phyloP scores from a whole-genome alignment of 306 rosid genomes.

The Calophaca sinica region DNA sequence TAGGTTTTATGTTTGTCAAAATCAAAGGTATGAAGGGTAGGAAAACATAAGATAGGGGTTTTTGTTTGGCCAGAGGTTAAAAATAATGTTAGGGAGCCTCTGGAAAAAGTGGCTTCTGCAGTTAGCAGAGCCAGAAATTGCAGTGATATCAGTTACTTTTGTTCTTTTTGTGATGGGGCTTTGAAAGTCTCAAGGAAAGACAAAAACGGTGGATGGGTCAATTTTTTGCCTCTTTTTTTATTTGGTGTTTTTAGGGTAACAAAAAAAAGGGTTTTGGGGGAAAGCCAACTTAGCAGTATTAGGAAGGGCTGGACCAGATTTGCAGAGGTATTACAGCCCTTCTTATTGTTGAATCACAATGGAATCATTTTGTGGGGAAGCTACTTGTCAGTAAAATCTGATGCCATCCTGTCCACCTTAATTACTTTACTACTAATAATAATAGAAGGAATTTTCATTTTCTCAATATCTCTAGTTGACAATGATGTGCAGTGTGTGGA shows the following conservation, averaged over 20 bases:
- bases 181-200: conserved; percentile 8
- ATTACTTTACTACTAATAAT: conserved; percentile 37
- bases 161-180: conserved; percentile 46
- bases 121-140: conserved; percentile 31
- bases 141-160: conserved; percentile 48
- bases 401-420: conserved; percentile 51
- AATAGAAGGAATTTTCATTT: conserved; percentile 35
- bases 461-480: neutral
- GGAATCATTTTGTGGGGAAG: conserved; percentile 48
- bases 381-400: conserved; percentile 36
- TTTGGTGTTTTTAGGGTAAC: conserved; percentile 40
- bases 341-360: conserved; percentile 9
- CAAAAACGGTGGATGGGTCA: conserved; percentile 47
- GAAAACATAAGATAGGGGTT: neutral
- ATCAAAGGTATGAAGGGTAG: neutral
- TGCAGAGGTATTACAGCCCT: conserved; percentile 32
- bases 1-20: conserved; percentile 35
- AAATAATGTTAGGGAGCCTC: conserved; percentile 45
- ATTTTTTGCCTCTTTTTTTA: conserved; percentile 17
- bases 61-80: conserved; percentile 9
- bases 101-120: conserved; percentile 1
- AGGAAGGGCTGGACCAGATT: conserved; percentile 14
- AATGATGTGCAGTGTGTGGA: neutral
- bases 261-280: neutral
- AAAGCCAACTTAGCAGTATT: conserved; percentile 3